These are phyloP conservation scores for Sequoia sempervirens DNA, from an alignment of 75 land plant species.

Conservation along the genomic window DNA sequence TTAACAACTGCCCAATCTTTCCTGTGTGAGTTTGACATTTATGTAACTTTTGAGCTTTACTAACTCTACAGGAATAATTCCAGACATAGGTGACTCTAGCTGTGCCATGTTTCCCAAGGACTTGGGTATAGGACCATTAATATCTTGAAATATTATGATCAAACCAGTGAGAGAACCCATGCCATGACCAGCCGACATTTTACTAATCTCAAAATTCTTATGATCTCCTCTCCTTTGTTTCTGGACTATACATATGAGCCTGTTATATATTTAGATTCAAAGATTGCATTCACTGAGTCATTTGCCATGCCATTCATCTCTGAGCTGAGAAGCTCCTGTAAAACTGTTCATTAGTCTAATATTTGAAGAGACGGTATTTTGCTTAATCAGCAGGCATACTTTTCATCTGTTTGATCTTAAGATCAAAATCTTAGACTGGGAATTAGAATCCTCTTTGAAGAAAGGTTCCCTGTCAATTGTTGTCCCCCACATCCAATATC, in stretches of 20 bases:
- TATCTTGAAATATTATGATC: slow-evolving; percentile 16
- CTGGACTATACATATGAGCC: slow-evolving; percentile 26
- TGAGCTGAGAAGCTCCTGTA: neutral
- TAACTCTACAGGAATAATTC: slow-evolving; percentile 32
- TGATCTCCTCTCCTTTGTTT: slow-evolving; percentile 35
- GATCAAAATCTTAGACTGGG: neutral
- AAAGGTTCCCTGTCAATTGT: neutral
- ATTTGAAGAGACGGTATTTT: neutral
- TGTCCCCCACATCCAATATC: neutral
- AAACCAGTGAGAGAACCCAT: slow-evolving; percentile 32
- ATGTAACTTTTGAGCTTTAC: slow-evolving; percentile 10
- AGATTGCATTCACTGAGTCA: neutral
- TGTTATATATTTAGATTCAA: neutral
- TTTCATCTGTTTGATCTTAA: neutral
- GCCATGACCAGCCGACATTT: slow-evolving; percentile 21
- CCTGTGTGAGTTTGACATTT: slow-evolving; percentile 9
- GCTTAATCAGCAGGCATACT: neutral
- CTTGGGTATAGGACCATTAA: slow-evolving; percentile 14
- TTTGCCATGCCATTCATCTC: neutral
- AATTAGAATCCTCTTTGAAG: neutral
- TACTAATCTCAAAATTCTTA: slow-evolving; percentile 32
- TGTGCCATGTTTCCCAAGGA: slow-evolving; percentile 7
- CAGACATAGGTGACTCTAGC: slow-evolving; percentile 32
- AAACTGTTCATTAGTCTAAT: neutral
- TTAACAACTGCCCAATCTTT: slow-evolving; percentile 7